Percentiles rank a stretch among this genome's conserved stretches.
These are phyloP conservation scores for Sugiyamaella japonica DNA, from an alignment of 1,139 yeast genomes.

Conservation along the genomic window DNA sequence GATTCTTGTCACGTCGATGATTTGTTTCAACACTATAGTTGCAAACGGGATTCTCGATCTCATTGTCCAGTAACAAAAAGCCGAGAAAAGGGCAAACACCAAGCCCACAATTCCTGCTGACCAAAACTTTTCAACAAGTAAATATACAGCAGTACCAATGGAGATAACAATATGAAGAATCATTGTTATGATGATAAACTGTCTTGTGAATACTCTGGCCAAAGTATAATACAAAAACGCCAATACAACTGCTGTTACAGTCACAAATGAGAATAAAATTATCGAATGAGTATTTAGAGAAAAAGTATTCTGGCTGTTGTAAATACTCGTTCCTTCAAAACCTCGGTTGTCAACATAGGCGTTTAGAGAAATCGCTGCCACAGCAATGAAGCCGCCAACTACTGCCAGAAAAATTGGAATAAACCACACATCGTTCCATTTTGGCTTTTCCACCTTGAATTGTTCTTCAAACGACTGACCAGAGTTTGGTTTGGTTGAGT, in stretches of 20 bases:
- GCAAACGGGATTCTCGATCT: slow-evolving; percentile 70
- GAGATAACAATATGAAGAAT: slow-evolving; percentile 67
- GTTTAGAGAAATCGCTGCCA: slow-evolving; percentile 67
- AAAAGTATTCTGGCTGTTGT: slow-evolving; percentile 53
- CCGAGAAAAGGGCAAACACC: slow-evolving; percentile 51
- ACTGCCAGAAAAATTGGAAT: slow-evolving; percentile 61
- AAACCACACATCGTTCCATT: slow-evolving; percentile 58
- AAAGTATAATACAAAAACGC: slow-evolving; percentile 56
- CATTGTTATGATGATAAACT: slow-evolving; percentile 71
- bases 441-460: slow-evolving; percentile 65
- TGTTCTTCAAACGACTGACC: slow-evolving; percentile 61
- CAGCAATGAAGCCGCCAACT: slow-evolving; percentile 66
- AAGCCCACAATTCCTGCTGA: slow-evolving; percentile 79
- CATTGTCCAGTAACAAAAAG: slow-evolving; percentile 73
- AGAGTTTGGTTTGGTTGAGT: slow-evolving; percentile 32
- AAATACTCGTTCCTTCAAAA: slow-evolving; percentile 65
- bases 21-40: slow-evolving; percentile 67
- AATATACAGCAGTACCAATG: slow-evolving; percentile 72
- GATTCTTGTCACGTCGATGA: slow-evolving; percentile 71
- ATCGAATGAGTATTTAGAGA: slow-evolving; percentile 73
- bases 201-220: slow-evolving; percentile 64
- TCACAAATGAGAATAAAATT: slow-evolving; percentile 65
- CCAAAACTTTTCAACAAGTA: slow-evolving; percentile 58
- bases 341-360: slow-evolving; percentile 59
- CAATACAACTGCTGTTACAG: slow-evolving; percentile 60